Base-by-base conservation (phyloP, 2,329 filamentous ascomycete species). In the Aspergillus pseudoglaucus region DNA sequence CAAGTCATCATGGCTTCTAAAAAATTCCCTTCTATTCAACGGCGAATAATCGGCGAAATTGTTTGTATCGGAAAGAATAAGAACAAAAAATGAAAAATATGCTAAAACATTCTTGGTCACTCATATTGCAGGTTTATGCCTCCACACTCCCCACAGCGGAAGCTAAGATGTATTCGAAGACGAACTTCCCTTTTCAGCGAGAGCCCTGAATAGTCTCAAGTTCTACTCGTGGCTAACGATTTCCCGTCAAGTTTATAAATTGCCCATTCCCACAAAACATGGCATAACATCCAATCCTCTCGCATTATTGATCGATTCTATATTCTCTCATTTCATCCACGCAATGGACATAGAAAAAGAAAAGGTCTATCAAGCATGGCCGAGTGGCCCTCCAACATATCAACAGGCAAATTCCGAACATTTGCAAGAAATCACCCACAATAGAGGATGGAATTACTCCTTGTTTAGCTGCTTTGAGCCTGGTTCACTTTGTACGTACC, bases 401-500 rank as follows among this genome's bases (percentile, higher is more conserved):
- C 14, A 40, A 1, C 49, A 49, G 32, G 42, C 39, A 32, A 46
- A n/a, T 25, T 38, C 47, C 1, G 44, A 42, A 1, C 33, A 50
- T 17, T 10, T 42, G 3, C 32, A 15, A 6, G 27, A 32, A 3
- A 45, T 51, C 37, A 50, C 47, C 1, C 45, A 54, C 2, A 55
- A 49, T 18, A 41, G 4, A 1, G 32, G 44, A 12, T 57, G 50
- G 49, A 54, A 57, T 30, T 51, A 55, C 39, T 55, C 55, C 5
- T 46, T 57, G 4, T 54, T 48, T 10, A 48, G 41, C 25, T 57
- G 51, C 41, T 57, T 46, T 22, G 44, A 44, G 0, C 51, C 55
- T 5, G 48, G 48, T 25, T 48, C 55, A 23, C 43, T 57, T n/a
- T 57, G 53, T 57, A 43, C 9, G 55, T 43, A 8, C n/a, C 2